Base-by-base conservation (phyloP, 1,284 basidiomycete genomes). In the Macrocystidia cucumis region DNA sequence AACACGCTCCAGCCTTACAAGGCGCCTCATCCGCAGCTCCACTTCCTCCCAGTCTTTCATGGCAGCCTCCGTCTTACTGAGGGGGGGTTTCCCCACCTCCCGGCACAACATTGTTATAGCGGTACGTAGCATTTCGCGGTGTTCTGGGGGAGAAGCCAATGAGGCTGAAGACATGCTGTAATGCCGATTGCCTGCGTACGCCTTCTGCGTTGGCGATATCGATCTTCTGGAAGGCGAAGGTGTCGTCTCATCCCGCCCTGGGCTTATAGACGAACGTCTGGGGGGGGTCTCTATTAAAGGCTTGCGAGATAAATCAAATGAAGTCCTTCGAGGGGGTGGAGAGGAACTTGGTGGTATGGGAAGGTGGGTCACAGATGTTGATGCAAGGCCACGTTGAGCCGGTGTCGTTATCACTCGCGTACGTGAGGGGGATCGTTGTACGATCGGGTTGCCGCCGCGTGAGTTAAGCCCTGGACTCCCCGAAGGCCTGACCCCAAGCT, bases 1-100 rank as follows among this genome's bases (percentile, higher is more conserved):
- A 4, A 81, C 69, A 28, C 78, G 68, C 54, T 89, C 86, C 45
- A 85, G 61, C 32, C 84, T 62, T 13, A 63, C 65, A 36, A 91
- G 57, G 2, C 68, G 57, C 7, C 72, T 61, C 44, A 83, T 58
- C 32, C 84, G 67, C 11, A 72, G 59, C 55, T 89, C 84, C 6
- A 88, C 79, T 48, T 86, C 78, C 36, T 80, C 78, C 71, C 74
- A 81, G 38, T 80, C 78, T 46, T 60, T 64, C 29, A 62, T 48
- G 16, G 63, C 66, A 27, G 63, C 45, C 17, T 71, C 67, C 8
- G 59, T 63, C 35, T 65, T 64, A 34, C 56, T 62, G 48, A 72
- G 55, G 16, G 78, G 74, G 3, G 78, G 70, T 45, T 70, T 70
- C 34, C 72, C 53, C 51, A 80, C 63, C 48, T 82, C 78, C 45